These are phyloP conservation scores for Ophioceras dolichostomum DNA, from an alignment of 2,329 filamentous ascomycete genomes.

Conservation along the genomic window DNA sequence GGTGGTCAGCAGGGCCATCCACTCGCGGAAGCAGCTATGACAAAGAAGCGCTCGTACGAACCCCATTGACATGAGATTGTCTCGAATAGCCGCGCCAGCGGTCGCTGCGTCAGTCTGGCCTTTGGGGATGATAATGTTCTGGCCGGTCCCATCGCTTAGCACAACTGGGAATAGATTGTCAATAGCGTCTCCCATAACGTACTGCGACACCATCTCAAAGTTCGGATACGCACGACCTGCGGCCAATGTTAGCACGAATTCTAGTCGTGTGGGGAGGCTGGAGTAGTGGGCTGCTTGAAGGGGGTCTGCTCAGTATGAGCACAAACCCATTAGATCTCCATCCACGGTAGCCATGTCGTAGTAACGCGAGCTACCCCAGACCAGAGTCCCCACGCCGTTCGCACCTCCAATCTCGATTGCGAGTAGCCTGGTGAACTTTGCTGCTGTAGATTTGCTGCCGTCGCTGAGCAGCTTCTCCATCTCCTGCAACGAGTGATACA, in stretches of 20 bases:
- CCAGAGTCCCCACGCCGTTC: constrained; percentile 47
- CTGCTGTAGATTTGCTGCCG: too few species aligned
- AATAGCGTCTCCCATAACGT: constrained; percentile 16
- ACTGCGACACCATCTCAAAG: constrained; percentile 15
- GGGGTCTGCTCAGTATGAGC: too few species aligned
- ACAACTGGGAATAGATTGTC: constrained; percentile 13
- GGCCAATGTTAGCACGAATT: too few species aligned
- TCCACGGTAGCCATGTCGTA: constrained; percentile 39
- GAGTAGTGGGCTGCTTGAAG: too few species aligned
- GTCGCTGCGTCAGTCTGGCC: constrained; percentile 9
- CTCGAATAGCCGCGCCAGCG: constrained; percentile 35
- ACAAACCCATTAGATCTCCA: constrained; percentile 40
- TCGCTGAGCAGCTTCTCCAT: constrained; percentile 37
- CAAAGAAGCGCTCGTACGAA: constrained; percentile 31
- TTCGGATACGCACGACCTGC: constrained; percentile 14
- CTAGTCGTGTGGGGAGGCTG: too few species aligned
- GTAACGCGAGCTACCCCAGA: constrained; percentile 35
- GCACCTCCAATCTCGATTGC: constrained; percentile 55
- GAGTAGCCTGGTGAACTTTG: constrained; percentile 40
- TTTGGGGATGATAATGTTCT: constrained; percentile 10
- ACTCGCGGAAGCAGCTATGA: too few species aligned
- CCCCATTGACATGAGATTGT: constrained; percentile 36
- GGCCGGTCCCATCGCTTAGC: constrained; percentile 11
- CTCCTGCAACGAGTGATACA: constrained; percentile 1
- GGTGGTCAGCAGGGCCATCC: constrained; percentile 33